Conservation (phyloP, 306 rosid genomes). For the Corylus avellana region DNA sequence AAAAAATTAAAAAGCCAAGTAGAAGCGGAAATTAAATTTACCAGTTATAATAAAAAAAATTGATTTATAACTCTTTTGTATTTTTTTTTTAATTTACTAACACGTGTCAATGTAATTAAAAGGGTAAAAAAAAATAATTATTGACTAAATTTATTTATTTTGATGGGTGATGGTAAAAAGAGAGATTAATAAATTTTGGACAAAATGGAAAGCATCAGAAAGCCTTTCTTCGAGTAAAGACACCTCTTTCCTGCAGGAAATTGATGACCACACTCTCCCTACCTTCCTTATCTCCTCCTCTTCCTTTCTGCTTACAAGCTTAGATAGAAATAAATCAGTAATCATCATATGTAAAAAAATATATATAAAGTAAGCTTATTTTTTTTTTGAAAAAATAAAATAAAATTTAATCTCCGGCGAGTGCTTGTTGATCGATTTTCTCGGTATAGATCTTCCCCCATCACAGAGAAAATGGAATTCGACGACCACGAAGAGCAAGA, state of each 20-base stretch:
- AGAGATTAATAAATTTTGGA: neutral
- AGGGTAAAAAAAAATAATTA: too few relatives aligned
- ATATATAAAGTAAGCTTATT: neutral
- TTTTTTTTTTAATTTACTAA: too few relatives aligned
- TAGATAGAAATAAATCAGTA: neutral
- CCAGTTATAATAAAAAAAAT: too few relatives aligned
- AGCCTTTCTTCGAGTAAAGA: slow-evolving; percentile 45
- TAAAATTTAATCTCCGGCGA: slow-evolving; percentile 12
- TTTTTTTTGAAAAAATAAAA: neutral
- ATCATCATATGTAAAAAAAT: too few relatives aligned
- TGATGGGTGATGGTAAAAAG: neutral
- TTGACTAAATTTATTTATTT: too few relatives aligned
- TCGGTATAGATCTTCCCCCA: slow-evolving; percentile 40
- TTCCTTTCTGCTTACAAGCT: neutral
- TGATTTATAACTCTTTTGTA: too few relatives aligned
- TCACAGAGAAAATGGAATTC: slow-evolving; percentile 57
- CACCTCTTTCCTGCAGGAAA: slow-evolving; percentile 52
- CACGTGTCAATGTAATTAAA: too few relatives aligned
- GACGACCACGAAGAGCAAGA: slow-evolving; percentile 65
- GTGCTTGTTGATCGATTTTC: slow-evolving; percentile 24
- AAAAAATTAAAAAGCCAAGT: too few relatives aligned
- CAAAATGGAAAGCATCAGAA: slow-evolving; percentile 28
- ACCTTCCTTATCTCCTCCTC: slow-evolving; percentile 48
- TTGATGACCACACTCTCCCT: slow-evolving; percentile 73
- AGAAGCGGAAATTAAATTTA: too few relatives aligned